Base-by-base conservation (phyloP, 2,329 filamentous ascomycete species). In the Venturia effusa region DNA sequence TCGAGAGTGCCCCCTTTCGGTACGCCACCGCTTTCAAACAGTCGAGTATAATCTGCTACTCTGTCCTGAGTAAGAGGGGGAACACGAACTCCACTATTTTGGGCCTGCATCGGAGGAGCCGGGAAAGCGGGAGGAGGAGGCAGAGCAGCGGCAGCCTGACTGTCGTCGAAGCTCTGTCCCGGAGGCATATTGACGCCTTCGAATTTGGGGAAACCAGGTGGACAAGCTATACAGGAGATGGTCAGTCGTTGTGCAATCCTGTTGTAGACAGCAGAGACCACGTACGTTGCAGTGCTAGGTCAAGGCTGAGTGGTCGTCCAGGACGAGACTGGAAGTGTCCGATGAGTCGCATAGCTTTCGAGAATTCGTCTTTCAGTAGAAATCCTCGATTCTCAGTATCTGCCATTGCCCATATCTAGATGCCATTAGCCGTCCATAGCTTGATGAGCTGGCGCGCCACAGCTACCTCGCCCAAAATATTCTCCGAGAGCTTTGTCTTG, bases 391-490 rank as follows among this genome's bases (percentile, higher is more conserved):
- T 99, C 79, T 97, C 93, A 68, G 85, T 92, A 79, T 99, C 94
- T 69, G 94, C 93, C 74, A 99, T 94, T 78, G 97, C 93, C 94
- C 94, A 99, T 82, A 99, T 97, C 89, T 96, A 76, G 65, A 68
- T 30, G 11, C 64, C 67, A 24, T 45, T 48, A 37, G 41, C 32
- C 61, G 40, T 32, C 61, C n/a, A 32, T n/a, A 62, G 27, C 15
- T 13, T 59, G 60, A 55, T 59, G n/a, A 61, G 24, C 22, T 10
- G 22, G 15, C 37, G 43, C 64, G 55, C 65, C 24, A 19, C 11
- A 41, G 13, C 61, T 78, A 93, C 90, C 84, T 96, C 88, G 76
- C 93, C 94, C 66, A 99, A 82, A 60, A 94, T 83, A 67, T 90
- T 86, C 63, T 92, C 90, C 66, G 93, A 86, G 60, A 99, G 82